Evolutionary conservation across 805 yeast species (phyloP), one percentile per base, ranked within the genome.

Genomic region (Metahyphopichia silvanorum): DNA sequence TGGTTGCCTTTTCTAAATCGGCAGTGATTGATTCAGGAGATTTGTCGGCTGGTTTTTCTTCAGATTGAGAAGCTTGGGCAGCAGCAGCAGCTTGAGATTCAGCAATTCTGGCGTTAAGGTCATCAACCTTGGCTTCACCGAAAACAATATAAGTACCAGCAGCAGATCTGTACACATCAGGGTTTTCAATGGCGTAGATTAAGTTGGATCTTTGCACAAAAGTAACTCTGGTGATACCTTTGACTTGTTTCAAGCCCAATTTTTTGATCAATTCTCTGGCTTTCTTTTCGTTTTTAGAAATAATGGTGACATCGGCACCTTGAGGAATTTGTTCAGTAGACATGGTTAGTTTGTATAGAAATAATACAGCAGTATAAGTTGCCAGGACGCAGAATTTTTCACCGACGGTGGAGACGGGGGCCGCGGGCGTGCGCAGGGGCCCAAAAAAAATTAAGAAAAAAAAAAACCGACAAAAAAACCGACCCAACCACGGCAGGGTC

Each of bases 61-160:
- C 54, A 32, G 49, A 56, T 31, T 46, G 52, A 34, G 56, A 60
- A 37, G 68, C 66, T 38, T 65, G 66, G 38, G 67, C 69, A 35
- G 63, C 68, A 39, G 61, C 63, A 42, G 66, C 70, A 57, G 85
- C 85, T 63, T 82, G 85, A 43, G 85, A 82, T 61, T 81, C 84
- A 60, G 84, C 83, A 67, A 85, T 76, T 76, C 88, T 82, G 69
- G 86, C 81, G 71, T 82, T 79, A 68, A 88, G 71, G 74, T 91
- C 96, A 68, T 91, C 97, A 51, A 86, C 84, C 77, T 87, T 86
- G 61, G 96, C 95, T 72, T 89, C 97, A 71, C 98, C 98, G 56
- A 91, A 89, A 50, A 91, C 97, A 54, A 91, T 82, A 76, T 85
- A 93, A 52, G 95, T 82, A 62, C 97, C 96, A 59, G 94, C 84